Evolutionary conservation across 208 protist species (phyloP).

Genomic region (Trypanosoma conorhini): DNA sequence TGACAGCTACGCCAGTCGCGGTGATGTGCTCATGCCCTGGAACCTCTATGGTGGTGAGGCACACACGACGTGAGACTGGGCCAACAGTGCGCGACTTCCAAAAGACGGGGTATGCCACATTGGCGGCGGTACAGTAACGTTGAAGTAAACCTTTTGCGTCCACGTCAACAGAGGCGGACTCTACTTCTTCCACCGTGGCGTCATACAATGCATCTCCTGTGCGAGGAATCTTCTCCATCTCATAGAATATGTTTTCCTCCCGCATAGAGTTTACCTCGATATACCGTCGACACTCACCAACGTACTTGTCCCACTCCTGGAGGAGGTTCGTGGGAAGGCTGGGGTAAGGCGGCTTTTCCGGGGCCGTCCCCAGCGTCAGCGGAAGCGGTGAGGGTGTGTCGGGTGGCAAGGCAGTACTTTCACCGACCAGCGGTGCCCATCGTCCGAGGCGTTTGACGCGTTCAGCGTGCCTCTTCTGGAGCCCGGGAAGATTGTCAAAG

Average conservation of each 20-base stretch:
- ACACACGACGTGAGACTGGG: constrained; percentile 49
- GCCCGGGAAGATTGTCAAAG: constrained; percentile 79
- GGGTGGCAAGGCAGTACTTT: constrained; percentile 12
- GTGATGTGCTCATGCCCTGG: constrained; percentile 63
- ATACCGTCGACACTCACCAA: constrained; percentile 61
- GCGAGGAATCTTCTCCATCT: constrained; percentile 59
- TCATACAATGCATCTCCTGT: constrained; percentile 67
- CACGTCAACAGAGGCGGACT: constrained; percentile 34
- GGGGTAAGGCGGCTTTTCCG: constrained; percentile 27
- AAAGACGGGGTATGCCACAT: constrained; percentile 26
- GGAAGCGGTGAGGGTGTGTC: constrained; percentile 31
- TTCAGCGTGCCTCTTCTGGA: constrained; percentile 74
- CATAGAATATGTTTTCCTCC: constrained; percentile 57
- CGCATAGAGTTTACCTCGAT: constrained; percentile 43
- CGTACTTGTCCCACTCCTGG: constrained; percentile 61
- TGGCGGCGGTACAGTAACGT: constrained; percentile 42
- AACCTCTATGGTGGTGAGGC: constrained; percentile 49
- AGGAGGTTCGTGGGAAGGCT: constrained; percentile 13
- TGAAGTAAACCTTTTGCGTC: constrained; percentile 48
- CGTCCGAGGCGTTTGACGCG: constrained; percentile 46
- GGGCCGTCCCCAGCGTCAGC: constrained; percentile 22
- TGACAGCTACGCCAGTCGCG: constrained; percentile 65
- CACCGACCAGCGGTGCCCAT: constrained; percentile 27
- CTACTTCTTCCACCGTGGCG: constrained; percentile 56
- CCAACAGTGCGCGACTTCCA: constrained; percentile 58